phyloP scores from a whole-genome alignment of 768 basidiomycete species.

The Pisolithus marmoratus region DNA sequence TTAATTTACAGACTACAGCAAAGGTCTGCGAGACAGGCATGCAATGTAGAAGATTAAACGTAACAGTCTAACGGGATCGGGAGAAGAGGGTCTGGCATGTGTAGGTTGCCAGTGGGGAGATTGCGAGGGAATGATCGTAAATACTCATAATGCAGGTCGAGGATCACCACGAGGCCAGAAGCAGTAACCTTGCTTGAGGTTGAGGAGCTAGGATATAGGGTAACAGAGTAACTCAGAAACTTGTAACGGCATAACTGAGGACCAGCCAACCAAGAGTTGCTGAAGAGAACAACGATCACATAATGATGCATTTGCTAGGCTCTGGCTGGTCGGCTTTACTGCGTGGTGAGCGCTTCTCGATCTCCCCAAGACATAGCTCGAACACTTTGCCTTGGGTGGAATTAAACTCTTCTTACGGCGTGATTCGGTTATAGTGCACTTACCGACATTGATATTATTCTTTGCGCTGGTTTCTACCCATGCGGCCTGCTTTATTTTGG shows the following conservation, averaged over 20 bases:
- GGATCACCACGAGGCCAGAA: slow-evolving; percentile 24
- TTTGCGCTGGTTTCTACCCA: slow-evolving; percentile 90
- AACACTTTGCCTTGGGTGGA: slow-evolving; percentile 64
- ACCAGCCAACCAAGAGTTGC: slow-evolving; percentile 1
- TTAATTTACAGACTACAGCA: slow-evolving; percentile 33
- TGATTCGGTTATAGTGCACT: slow-evolving; percentile 31
- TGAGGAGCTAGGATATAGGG: slow-evolving; percentile 25
- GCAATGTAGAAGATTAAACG: slow-evolving; percentile 22
- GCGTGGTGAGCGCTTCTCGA: slow-evolving; percentile 67
- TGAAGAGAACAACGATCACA: slow-evolving; percentile 34
- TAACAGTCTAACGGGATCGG: slow-evolving; percentile 26
- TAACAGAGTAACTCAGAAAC: slow-evolving; percentile 25
- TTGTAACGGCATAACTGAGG: slow-evolving; percentile 13
- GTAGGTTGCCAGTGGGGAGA: slow-evolving; percentile 8
- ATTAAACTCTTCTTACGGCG: slow-evolving; percentile 2
- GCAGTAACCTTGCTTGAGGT: slow-evolving; percentile 13
- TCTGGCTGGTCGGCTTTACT: slow-evolving; percentile 38
- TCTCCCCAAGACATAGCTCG: slow-evolving; percentile 76
- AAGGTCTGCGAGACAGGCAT: slow-evolving; percentile 17
- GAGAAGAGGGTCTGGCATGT: slow-evolving; percentile 9
- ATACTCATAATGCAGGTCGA: slow-evolving; percentile 33
- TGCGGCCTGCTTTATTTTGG: slow-evolving; percentile 63
- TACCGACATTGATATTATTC: slow-evolving; percentile 81
- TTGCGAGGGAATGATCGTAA: slow-evolving; percentile 20
- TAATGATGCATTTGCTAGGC: slow-evolving; percentile 44